Evolutionary conservation across 2,329 filamentous ascomycete species (phyloP), one percentile per base, ranked within the genome.

Genomic region (Colletotrichum acutatum): DNA sequence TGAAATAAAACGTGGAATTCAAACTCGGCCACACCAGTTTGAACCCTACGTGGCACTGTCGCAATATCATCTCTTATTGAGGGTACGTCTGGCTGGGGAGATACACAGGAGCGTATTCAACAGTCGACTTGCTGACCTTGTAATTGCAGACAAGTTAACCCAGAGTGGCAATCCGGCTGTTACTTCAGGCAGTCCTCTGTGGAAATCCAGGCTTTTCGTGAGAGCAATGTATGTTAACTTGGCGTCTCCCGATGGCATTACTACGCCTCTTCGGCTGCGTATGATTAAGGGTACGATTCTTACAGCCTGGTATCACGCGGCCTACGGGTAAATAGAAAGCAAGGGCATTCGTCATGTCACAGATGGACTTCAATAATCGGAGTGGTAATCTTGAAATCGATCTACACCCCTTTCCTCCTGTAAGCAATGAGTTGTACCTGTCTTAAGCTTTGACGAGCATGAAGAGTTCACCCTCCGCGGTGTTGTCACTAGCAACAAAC

Each of bases 401-500:
- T 42, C 16, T 42, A 5, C 16, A 42, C 16, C 5, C 2, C 37
- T 42, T 42, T 42, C 37, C 16, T 42, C 7, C 37, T 42, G 2
- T 14, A 42, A 19, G 37, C 14, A 19, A 19, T n/a, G 14, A 14
- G n/a, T 8, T 32, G 19, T 4, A 11, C n/a, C 30, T 34, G 5
- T 4, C 5, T 62, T 28, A 68, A 14, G 71, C 59, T 30, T 71
- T 66, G 7, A 64, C 22, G 7, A 75, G 54, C 30, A 78, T 72
- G 49, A 77, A 78, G 4, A 78, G 59, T 72, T 78, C 77, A 9
- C 77, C 77, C 34, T 77, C 68, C 11, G 30, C 49, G 7, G 68
- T 68, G 60, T 78, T 78, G 34, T 79, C 78, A 16, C 78, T 79
- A 3, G 76, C 77, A 12, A 79, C 68, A 46, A 75, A 77, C 49